phyloP scores from a whole-genome alignment of 108 stramenopile genomes.

The Skeletonema grethae region DNA sequence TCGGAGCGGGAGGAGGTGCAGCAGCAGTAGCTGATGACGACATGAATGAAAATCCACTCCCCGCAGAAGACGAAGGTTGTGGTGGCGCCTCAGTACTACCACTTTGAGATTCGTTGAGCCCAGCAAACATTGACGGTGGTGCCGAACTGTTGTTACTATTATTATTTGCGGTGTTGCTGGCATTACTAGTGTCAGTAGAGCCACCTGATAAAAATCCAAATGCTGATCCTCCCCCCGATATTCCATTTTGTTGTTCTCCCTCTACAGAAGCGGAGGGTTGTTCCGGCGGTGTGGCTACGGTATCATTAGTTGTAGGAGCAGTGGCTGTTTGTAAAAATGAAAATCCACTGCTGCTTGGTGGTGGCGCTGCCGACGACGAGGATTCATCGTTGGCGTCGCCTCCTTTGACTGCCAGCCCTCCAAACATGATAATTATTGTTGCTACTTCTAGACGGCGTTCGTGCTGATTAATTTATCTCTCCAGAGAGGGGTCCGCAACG shows the following conservation, averaged over 20 bases:
- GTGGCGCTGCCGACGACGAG: slow-evolving; percentile 14
- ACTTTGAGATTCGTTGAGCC: not conserved
- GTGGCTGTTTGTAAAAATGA: slow-evolving; percentile 40
- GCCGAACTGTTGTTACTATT: not conserved
- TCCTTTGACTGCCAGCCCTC: slow-evolving; percentile 64
- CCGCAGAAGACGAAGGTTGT: not conserved
- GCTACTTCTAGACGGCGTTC: no score
- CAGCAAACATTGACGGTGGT: slow-evolving; percentile 25
- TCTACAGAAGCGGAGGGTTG: not conserved
- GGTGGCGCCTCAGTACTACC: not conserved
- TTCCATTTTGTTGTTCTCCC: not conserved
- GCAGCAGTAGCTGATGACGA: not conserved
- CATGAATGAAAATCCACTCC: slow-evolving; percentile 33
- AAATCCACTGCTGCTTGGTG: slow-evolving; percentile 47
- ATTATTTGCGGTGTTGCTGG: not conserved
- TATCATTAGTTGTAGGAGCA: not conserved
- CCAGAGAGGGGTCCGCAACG: not conserved
- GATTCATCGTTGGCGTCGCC: slow-evolving; percentile 14
- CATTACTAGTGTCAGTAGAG: not conserved
- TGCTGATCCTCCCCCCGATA: slow-evolving; percentile 26
- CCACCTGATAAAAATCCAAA: slow-evolving; percentile 47
- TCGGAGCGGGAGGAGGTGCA: not conserved
- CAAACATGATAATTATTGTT: slow-evolving; percentile 55
- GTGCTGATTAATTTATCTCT: not conserved
- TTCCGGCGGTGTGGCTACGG: not conserved